These are phyloP conservation scores for Galerina sulciceps DNA, from an alignment of 768 basidiomycete genomes.

Conservation along the genomic window DNA sequence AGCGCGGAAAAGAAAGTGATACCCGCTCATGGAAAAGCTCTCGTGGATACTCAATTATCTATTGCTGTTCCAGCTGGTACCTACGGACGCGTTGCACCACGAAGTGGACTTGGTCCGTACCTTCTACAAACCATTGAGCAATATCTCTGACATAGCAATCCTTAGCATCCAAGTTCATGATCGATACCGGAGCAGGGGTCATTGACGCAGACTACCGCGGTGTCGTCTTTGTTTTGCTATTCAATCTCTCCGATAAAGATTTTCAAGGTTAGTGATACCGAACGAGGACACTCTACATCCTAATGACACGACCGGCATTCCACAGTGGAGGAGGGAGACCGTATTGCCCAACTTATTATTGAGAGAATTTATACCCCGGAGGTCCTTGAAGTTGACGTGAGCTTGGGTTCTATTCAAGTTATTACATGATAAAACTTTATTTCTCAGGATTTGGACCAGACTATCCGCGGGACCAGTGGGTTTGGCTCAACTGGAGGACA, in stretches of 20 bases:
- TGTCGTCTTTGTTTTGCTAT: conserved; percentile 86
- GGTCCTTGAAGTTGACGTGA: conserved; percentile 82
- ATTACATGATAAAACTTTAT: conserved; percentile 2
- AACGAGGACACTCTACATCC: not conserved
- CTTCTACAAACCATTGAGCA: not conserved
- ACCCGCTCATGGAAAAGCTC: conserved; percentile 89
- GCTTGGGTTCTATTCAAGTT: conserved; percentile 29
- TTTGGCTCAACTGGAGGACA: conserved; percentile 98
- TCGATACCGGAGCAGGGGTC: conserved; percentile 97
- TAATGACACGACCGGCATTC: not conserved
- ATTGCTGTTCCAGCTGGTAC: conserved; percentile 93
- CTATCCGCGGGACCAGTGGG: conserved; percentile 81
- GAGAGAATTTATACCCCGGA: conserved; percentile 90
- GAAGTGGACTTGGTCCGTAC: conserved; percentile 87
- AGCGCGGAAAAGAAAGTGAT: conserved; percentile 87
- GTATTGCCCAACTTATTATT: conserved; percentile 94
- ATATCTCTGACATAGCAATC: not conserved
- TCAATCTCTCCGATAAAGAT: conserved; percentile 89
- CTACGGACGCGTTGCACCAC: conserved; percentile 95
- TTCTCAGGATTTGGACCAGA: conserved; percentile 79
- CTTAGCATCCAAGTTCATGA: conserved; percentile 94
- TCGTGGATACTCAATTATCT: conserved; percentile 90
- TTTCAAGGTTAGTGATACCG: conserved; percentile 60
- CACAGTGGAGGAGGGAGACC: conserved; percentile 88
- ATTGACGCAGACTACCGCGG: conserved; percentile 98